Base-by-base conservation (phyloP, 2,329 filamentous ascomycete species). In the Penicillium occitanis region DNA sequence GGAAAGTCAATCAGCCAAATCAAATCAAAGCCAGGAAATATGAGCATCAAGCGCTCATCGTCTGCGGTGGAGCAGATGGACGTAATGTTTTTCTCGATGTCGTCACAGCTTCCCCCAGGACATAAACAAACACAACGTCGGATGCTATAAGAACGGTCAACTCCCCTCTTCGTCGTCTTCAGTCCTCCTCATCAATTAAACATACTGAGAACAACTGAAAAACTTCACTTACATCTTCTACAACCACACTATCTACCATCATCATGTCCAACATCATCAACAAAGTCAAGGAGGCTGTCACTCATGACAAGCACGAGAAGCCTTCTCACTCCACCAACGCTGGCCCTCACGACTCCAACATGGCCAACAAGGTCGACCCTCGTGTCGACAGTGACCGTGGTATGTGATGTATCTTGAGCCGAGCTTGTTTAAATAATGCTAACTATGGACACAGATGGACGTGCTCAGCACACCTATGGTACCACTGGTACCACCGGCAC, bases 341-440 rank as follows among this genome's bases (percentile, higher is more conserved):
- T 51, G 76, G 79, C 14, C 79, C 78, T 44, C 78, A 80, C 64
- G 69, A 70, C 8, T 77, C 77, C 22, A 78, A 79, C 28, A 59
- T 76, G n/a, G 73, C 75, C 50, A 81, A 82, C 67, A 79, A 76
- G 65, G 50, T 73, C 5, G 79, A 81, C 66, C 71, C 71, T 50
- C 64, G 70, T n/a, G 68, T 72, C 4, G 73, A 79, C 66, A 75
- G 71, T 42, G 73, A 76, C 61, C 68, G 67, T 30, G 72, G 66
- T 60, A 67, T 60, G 64, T 40, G n/a, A 10, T 53, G 5, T 33
- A n/a, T 17, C 37, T 6, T 22, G 30, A 35, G 3, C 1, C 30
- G 19, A 55, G 30, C 28, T 35, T 35, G 51, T 35, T 4, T 19
- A n/a, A 35, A 35, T 19, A 35, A 35, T 13, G 5, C 30, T 55